Percentiles rank a stretch among this genome's conserved stretches.
phyloP scores from a whole-genome alignment of 176 grass and related monocot species.

The Tillandsia leiboldiana region DNA sequence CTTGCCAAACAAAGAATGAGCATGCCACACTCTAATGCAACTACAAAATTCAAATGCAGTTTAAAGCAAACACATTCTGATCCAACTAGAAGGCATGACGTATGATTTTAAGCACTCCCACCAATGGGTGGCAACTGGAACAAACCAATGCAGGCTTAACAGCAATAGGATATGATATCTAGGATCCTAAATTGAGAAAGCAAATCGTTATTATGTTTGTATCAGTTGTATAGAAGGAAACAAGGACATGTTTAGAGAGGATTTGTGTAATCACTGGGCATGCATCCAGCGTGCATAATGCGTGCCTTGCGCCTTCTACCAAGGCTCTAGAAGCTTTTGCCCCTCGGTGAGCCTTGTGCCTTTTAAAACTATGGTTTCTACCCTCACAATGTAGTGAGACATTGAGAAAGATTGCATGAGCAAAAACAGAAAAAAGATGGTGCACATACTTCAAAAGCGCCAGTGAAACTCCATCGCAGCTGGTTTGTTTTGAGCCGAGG shows the following conservation, averaged over 20 bases:
- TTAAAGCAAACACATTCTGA: not conserved
- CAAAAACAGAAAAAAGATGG: not conserved
- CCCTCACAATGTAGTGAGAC: not conserved
- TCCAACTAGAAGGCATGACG: not conserved
- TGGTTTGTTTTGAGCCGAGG: conserved; percentile 98
- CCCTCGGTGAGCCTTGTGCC: too few species aligned
- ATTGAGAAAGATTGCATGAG: not conserved
- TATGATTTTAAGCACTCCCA: not conserved
- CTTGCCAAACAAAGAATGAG: too few species aligned
- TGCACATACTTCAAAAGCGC: conserved; percentile 73
- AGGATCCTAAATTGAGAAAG: not conserved
- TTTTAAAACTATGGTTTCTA: not conserved
- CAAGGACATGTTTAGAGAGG: too few species aligned
- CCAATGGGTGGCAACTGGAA: not conserved
- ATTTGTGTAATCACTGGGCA: too few species aligned
- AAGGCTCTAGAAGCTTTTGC: too few species aligned
- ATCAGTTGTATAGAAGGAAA: too few species aligned
- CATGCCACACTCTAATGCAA: too few species aligned
- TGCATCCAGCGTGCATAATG: too few species aligned
- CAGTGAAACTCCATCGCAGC: conserved; percentile 91
- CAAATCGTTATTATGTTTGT: not conserved
- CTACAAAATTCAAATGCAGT: too few species aligned
- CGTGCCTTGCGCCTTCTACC: too few species aligned
- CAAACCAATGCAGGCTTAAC: not conserved
- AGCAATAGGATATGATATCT: not conserved